Base-by-base conservation (phyloP, 257 asterid species). In the Salvia rosmarinus region DNA sequence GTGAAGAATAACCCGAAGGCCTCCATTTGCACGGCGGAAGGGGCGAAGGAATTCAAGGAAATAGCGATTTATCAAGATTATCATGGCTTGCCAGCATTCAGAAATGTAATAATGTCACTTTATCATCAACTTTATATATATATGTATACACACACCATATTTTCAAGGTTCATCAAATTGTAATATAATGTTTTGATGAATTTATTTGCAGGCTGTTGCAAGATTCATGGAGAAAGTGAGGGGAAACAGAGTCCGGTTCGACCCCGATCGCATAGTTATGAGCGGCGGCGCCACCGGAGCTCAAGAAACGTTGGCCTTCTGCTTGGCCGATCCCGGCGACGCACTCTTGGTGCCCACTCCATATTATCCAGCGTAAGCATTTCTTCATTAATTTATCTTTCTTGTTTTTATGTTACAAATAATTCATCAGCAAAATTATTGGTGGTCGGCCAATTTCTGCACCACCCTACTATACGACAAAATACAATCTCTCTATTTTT, bases 251-350 rank as follows among this genome's bases (percentile, higher is more conserved):
- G 96, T 84, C 21, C 83, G 67, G 46, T 88, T 89, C 77, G 90
- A 92, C 71, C 91, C 98, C 2, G 78, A 79, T 43, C 85, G 88
- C 4, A 83, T 92, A 54, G 96, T 92, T 0, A 88, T 92, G 96
- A 82, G 90, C 50, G 98, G 96, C 13, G 98, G 98, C 2, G 98
- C 98, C 43, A 92, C 96, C 3, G 96, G 95, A 25, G 98, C 92
- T 54, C 89, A 84, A 40, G 98, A 92, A 80, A 82, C 81, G 12
- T 64, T 92, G 32, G 88, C 96, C 70, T 92, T 92, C 78, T 92
- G 98, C 60, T 79, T 92, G 87, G 98, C 92, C 21, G 87, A 92
- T 67, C 85, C 91, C 13, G 96, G 95, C 23, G 98, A 89, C 14
- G 98, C 96, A 1, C 73, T 92, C 23, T 64, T 92, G 77, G 95